These are phyloP conservation scores for Psilocybe subaeruginosa DNA, from an alignment of 768 basidiomycete species.

Conservation along the genomic window DNA sequence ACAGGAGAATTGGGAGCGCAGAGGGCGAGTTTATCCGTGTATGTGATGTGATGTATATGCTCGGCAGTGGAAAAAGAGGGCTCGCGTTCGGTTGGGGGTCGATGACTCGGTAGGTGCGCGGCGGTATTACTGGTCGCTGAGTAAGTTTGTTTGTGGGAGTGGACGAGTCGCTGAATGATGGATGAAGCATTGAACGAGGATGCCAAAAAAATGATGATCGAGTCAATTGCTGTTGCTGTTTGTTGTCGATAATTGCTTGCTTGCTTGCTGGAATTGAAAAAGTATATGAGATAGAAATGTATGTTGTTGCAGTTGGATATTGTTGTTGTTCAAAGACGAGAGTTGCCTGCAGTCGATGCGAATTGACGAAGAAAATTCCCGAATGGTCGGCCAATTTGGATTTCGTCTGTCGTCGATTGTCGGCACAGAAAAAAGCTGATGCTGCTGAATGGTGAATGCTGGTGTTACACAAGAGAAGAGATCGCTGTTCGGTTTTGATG, in stretches of 20 bases:
- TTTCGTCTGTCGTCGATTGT: neutral
- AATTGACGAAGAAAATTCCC: neutral
- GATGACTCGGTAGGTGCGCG: neutral
- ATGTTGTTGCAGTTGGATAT: neutral
- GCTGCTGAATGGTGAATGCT: neutral
- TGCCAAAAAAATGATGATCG: neutral
- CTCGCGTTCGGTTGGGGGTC: too few species aligned
- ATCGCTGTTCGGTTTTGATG: neutral
- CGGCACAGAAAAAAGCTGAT: neutral
- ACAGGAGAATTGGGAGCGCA: neutral
- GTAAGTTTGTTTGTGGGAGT: neutral
- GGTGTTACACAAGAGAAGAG: conserved; percentile 11
- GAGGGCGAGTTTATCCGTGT: neutral
- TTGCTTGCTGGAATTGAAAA: neutral
- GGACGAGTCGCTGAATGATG: neutral
- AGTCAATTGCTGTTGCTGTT: neutral
- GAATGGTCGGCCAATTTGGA: neutral
- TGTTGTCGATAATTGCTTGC: neutral
- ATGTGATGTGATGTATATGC: neutral
- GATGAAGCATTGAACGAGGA: neutral
- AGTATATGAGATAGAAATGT: neutral
- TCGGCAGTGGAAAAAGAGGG: neutral
- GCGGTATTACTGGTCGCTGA: neutral
- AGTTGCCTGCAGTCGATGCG: neutral
- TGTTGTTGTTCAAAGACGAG: neutral